phyloP scores from a whole-genome alignment of 257 asterid genomes.

The Thymus mandschuricus region DNA sequence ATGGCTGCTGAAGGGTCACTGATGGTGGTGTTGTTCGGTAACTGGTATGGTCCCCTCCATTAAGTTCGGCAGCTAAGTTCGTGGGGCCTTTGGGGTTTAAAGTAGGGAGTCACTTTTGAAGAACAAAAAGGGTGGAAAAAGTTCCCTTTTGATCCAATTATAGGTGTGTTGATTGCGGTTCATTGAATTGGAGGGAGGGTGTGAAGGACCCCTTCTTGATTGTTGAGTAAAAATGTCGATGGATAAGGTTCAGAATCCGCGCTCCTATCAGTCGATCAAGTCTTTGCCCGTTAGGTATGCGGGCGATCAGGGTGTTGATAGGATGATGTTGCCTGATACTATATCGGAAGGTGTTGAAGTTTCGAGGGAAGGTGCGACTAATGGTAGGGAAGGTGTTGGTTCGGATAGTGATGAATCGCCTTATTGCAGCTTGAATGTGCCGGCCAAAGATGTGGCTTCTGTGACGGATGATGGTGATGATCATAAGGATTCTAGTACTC shows the following conservation, averaged over 20 bases:
- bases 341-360: slow-evolving; percentile 46
- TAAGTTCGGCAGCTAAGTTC: slow-evolving; percentile 65
- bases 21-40: slow-evolving; percentile 37
- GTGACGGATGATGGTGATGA: slow-evolving; percentile 59
- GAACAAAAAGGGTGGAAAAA: slow-evolving; percentile 45
- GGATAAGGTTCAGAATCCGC: slow-evolving; percentile 39
- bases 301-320: slow-evolving; percentile 47
- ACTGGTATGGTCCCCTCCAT: slow-evolving; percentile 77
- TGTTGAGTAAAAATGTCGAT: slow-evolving; percentile 49
- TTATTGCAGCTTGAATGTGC: slow-evolving; percentile 54
- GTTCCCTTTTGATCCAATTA: slow-evolving; percentile 74
- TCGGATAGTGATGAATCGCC: slow-evolving; percentile 76
- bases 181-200: slow-evolving; percentile 45
- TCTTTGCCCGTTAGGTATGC: slow-evolving; percentile 67
- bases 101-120: slow-evolving; percentile 57
- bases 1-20: slow-evolving; percentile 55
- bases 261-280: slow-evolving; percentile 60
- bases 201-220: slow-evolving; percentile 24
- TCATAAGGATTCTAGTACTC: slow-evolving; percentile 40
- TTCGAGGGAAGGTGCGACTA: slow-evolving; percentile 32
- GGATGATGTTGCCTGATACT: slow-evolving; percentile 46
- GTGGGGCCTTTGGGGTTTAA: slow-evolving; percentile 61
- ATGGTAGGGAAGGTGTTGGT: slow-evolving; percentile 42
- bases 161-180: slow-evolving; percentile 45
- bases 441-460: slow-evolving; percentile 51